A percentile compares a stretch with the other conserved stretches of the same genome.
phyloP scores from a whole-genome alignment of 495 filamentous ascomycete genomes.

The Bacidia rubella region DNA sequence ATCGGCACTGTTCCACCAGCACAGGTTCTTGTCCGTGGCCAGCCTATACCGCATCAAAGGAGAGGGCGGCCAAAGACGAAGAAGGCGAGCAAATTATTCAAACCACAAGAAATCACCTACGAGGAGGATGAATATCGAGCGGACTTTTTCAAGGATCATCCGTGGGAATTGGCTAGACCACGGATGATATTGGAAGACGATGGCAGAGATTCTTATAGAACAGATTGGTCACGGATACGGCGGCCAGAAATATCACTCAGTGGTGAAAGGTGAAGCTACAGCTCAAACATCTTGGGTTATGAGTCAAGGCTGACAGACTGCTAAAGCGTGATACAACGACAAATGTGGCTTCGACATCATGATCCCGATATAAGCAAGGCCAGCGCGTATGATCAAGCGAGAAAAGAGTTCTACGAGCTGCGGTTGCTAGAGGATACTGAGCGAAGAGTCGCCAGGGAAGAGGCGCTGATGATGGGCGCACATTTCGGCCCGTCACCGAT shows the following conservation, averaged over 20 bases:
- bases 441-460: slow-evolving; percentile 72
- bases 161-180: slow-evolving; percentile 91
- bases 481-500: slow-evolving; percentile 64
- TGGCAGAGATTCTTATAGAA: slow-evolving; percentile 60
- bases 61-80: slow-evolving; percentile 37
- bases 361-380: slow-evolving; percentile 42
- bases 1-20: slow-evolving; percentile 65
- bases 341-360: slow-evolving; percentile 69
- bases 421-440: slow-evolving; percentile 74
- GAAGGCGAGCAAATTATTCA: slow-evolving; percentile 63
- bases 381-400: slow-evolving; percentile 72
- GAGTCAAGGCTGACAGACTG: slow-evolving; percentile 10
- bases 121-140: slow-evolving; percentile 73
- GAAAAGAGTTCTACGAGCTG: slow-evolving; percentile 79
- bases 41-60: slow-evolving; percentile 49
- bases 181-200: slow-evolving; percentile 71
- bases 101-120: slow-evolving; percentile 63
- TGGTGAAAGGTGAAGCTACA: slow-evolving; percentile 33
- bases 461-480: slow-evolving; percentile 72
- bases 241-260: slow-evolving; percentile 70
- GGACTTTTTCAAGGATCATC: slow-evolving; percentile 83
- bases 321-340: slow-evolving; percentile 79
- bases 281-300: too few relatives aligned
- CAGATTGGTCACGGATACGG: slow-evolving; percentile 66
- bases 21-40: slow-evolving; percentile 57